Evolutionary conservation across 306 rosid genomes (phyloP), one percentile per base, ranked within the genome.

Genomic region (Sicyos baderoa): DNA sequence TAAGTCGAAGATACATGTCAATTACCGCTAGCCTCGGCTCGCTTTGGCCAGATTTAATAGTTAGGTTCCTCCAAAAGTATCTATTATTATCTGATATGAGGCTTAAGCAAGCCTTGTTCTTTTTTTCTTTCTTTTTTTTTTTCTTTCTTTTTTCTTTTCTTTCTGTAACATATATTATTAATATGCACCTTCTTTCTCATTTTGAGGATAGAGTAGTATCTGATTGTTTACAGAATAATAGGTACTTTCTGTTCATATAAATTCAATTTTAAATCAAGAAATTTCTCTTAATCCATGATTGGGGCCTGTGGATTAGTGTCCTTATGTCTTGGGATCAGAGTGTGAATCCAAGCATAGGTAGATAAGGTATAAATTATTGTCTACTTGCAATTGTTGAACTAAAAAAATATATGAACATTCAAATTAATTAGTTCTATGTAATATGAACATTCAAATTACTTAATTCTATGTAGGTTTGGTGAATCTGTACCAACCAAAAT

Each of bases 141-240:
- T 37, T 6, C 7, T 0, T 7, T 42, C 10, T 42, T 60, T 8
- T 12, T 60, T 32, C 1, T 37, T 37, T 37, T 6, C 7, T 32
- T 45, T 22, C 11, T 65, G 54, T 45, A 44, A 65, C 29, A 22
- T 65, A 21, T 65, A 35, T 61, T 65, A 35, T 61, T 61, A 9
- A 4, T 37, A 37, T 37, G 44, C 44, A 37, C 7, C 44, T 35
- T 59, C 21, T 44, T 65, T 22, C 40, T 47, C 71, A 65, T 47
- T 65, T 50, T 64, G 54, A 65, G 54, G 40, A 65, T 65, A 65
- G 71, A 65, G 54, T 65, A 65, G 54, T 42, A 22, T 65, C 54
- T 35, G 14, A 19, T 65, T 65, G 54, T 45, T 65, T 37, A 37
- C 9, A 5, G 44, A 37, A 37, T 37, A 37, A 37, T 6, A 37